Evolutionary conservation across 441 rosid species (phyloP).

Genomic region (Adansonia madagascariensis): DNA sequence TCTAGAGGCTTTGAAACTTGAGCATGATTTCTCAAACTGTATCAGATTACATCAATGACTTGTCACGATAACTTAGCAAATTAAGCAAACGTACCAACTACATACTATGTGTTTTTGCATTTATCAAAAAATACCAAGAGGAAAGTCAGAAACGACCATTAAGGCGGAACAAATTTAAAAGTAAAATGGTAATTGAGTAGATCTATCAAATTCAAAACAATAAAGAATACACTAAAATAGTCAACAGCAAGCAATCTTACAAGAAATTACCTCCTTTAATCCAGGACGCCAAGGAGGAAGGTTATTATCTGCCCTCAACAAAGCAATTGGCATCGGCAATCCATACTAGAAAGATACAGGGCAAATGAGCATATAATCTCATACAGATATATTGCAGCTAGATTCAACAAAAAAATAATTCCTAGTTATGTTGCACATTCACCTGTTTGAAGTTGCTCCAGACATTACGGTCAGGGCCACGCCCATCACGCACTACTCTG

Average conservation of each 20-base stretch:
- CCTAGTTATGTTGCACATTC: conserved; percentile 17
- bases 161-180: background rate
- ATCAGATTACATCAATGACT: background rate
- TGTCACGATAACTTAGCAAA: background rate
- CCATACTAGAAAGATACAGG: conserved; percentile 68
- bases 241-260: conserved; percentile 10
- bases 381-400: background rate
- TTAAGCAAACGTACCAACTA: conserved; percentile 5
- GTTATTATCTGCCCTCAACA: conserved; percentile 91
- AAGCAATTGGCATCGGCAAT: conserved; percentile 72
- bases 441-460: conserved; percentile 99
- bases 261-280: conserved; percentile 70
- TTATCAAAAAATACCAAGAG: background rate
- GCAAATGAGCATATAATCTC: conserved; percentile 30
- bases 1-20: background rate
- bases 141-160: background rate
- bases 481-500: conserved; percentile 94
- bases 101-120: background rate
- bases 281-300: conserved; percentile 98
- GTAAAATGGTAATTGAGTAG: background rate
- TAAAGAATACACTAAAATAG: background rate
- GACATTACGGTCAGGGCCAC: conserved; percentile 91
- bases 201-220: background rate
- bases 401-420: background rate
- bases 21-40: background rate